Conservation (phyloP, 441 rosid species). For the Syzygium syzygioides region DNA sequence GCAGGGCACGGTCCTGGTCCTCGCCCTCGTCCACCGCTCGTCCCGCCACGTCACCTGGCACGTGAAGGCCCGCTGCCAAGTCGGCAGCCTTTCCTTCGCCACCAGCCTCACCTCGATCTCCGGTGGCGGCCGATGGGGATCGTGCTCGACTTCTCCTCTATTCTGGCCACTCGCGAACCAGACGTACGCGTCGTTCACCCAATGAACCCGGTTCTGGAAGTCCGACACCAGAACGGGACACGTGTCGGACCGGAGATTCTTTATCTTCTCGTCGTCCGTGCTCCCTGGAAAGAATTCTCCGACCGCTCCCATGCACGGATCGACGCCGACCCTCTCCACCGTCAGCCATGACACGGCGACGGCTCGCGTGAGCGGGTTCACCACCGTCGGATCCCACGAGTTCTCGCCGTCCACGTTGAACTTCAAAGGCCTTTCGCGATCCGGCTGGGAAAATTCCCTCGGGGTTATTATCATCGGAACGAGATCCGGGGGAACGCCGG, state of each 20-base stretch:
- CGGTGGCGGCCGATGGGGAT: not conserved
- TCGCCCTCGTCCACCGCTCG: not conserved
- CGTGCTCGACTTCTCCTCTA: not conserved
- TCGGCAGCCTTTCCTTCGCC: not conserved
- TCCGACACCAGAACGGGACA: slow-evolving; percentile 70
- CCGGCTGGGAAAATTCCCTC: not conserved
- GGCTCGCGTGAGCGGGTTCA: not conserved
- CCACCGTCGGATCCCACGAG: slow-evolving; percentile 10
- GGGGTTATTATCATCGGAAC: not conserved
- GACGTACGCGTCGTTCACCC: slow-evolving; percentile 66
- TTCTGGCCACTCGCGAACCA: not conserved
- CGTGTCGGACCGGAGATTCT: slow-evolving; percentile 42
- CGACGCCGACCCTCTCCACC: slow-evolving; percentile 51
- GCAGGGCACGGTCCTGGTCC: slow-evolving; percentile 1
- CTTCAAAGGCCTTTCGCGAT: not conserved
- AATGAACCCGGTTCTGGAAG: slow-evolving; percentile 30
- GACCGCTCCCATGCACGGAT: slow-evolving; percentile 19
- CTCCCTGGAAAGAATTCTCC: slow-evolving; percentile 11
- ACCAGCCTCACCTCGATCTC: not conserved
- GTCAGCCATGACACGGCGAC: slow-evolving; percentile 60
- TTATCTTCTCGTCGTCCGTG: slow-evolving; percentile 36
- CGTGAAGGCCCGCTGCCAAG: not conserved
- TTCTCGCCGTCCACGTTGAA: not conserved
- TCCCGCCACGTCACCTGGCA: slow-evolving; percentile 11
- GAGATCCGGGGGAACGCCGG: slow-evolving; percentile 8